Evolutionary conservation across 352 stramenopile species (phyloP).

Genomic region (Phytophthora litchii): DNA sequence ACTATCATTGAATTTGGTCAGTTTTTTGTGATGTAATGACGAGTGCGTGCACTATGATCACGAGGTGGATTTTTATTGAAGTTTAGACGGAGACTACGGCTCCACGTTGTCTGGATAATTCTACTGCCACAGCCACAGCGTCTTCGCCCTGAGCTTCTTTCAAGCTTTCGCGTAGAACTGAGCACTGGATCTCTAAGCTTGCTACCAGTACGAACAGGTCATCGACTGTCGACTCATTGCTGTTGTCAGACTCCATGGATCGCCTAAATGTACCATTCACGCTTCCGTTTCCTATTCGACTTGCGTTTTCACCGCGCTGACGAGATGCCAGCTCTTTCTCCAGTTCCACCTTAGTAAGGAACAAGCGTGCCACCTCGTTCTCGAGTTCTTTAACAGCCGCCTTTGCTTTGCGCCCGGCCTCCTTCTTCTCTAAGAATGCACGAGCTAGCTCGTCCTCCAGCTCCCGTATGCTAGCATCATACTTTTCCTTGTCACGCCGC

Average conservation of each 20-base stretch:
- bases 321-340: slow-evolving; percentile 40
- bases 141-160: slow-evolving; percentile 44
- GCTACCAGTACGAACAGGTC: slow-evolving; percentile 68
- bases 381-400: slow-evolving; percentile 58
- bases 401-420: slow-evolving; percentile 57
- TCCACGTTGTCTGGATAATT: slow-evolving; percentile 38
- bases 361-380: slow-evolving; percentile 58
- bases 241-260: slow-evolving; percentile 18
- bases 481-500: slow-evolving; percentile 39
- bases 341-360: slow-evolving; percentile 59
- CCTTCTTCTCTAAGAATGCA: slow-evolving; percentile 59
- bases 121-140: slow-evolving; percentile 39
- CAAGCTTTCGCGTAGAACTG: slow-evolving; percentile 56
- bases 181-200: slow-evolving; percentile 77
- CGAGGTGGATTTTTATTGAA: slow-evolving; percentile 2
- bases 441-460: slow-evolving; percentile 60
- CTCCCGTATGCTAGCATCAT: slow-evolving; percentile 45
- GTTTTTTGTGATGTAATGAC: slow-evolving; percentile 9
- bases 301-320: slow-evolving; percentile 2
- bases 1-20: neutral
- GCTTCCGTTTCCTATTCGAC: slow-evolving; percentile 13
- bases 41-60: neutral
- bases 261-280: slow-evolving; percentile 19
- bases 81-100: slow-evolving; percentile 40
- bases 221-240: slow-evolving; percentile 40